A percentile compares a stretch with the other conserved stretches of the same genome.
These are phyloP conservation scores for Cucumis hystrix DNA, from an alignment of 306 rosid species.

Conservation along the genomic window DNA sequence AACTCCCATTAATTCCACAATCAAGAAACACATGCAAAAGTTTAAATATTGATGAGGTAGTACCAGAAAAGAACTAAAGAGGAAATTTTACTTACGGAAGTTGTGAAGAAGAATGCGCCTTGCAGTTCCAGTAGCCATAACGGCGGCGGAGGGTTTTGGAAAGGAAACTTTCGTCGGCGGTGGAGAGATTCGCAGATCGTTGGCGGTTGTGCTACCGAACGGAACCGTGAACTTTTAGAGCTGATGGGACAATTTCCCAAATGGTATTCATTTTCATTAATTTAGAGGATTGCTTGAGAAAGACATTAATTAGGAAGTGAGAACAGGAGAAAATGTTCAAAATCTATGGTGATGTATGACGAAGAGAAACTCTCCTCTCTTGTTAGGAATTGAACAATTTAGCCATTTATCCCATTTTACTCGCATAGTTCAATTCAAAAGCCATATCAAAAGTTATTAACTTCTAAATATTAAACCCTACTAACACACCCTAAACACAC, in stretches of 20 bases:
- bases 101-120: constrained; percentile 11
- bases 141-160: background rate
- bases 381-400: no score
- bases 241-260: background rate
- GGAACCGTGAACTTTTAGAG: background rate
- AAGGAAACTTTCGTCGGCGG: background rate
- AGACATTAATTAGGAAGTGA: no score
- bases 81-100: background rate
- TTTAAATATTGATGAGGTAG: background rate
- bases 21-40: background rate
- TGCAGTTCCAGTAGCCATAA: constrained; percentile 9
- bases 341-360: no score
- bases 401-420: no score
- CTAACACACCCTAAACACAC: no score
- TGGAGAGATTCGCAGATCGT: background rate
- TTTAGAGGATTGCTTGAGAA: no score
- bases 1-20: background rate
- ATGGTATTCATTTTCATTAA: background rate
- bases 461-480: no score
- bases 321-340: no score
- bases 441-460: no score
- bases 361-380: no score
- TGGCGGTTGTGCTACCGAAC: background rate
- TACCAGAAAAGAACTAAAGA: background rate
- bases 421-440: no score